Evolutionary conservation across 169 alveolate species (phyloP).

Genomic region (Plasmodium malariae): DNA sequence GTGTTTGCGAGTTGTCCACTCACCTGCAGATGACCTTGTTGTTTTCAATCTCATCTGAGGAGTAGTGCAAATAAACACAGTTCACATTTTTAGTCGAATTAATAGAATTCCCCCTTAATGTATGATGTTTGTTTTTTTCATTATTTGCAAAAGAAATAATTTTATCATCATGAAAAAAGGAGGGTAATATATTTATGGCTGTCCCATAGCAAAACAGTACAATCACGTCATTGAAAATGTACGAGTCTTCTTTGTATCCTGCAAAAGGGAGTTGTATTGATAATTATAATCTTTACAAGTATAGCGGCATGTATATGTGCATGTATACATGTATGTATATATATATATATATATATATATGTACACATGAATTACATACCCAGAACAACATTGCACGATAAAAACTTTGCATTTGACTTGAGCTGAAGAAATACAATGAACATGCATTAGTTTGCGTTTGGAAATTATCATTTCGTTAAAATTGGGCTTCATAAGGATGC

Average conservation of each 20-base stretch:
- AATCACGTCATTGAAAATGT: conserved; percentile 69
- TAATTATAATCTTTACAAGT: background rate
- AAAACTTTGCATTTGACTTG: conserved; percentile 70
- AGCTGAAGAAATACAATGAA: conserved; percentile 19
- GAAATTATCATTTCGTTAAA: too few species aligned
- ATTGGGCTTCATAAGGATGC: too few species aligned
- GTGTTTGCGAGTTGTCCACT: background rate
- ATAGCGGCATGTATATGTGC: background rate
- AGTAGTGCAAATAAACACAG: conserved; percentile 64
- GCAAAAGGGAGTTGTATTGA: background rate
- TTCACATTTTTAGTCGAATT: conserved; percentile 9
- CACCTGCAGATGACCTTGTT: conserved; percentile 52
- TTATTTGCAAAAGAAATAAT: conserved; percentile 25
- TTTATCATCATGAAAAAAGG: conserved; percentile 54
- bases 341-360: background rate
- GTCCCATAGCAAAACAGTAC: conserved; percentile 72
- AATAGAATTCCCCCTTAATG: conserved; percentile 1
- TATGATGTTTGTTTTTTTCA: conserved; percentile 3
- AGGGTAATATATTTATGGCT: conserved; percentile 58
- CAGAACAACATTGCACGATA: conserved; percentile 65
- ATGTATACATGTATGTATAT: background rate
- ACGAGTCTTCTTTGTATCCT: conserved; percentile 76
- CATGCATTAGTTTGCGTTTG: background rate
- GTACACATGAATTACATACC: conserved; percentile 17
- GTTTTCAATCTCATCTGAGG: conserved; percentile 61